These are phyloP conservation scores for Dictyostelium citrinum DNA, from an alignment of 78 protist genomes.

Conservation along the genomic window DNA sequence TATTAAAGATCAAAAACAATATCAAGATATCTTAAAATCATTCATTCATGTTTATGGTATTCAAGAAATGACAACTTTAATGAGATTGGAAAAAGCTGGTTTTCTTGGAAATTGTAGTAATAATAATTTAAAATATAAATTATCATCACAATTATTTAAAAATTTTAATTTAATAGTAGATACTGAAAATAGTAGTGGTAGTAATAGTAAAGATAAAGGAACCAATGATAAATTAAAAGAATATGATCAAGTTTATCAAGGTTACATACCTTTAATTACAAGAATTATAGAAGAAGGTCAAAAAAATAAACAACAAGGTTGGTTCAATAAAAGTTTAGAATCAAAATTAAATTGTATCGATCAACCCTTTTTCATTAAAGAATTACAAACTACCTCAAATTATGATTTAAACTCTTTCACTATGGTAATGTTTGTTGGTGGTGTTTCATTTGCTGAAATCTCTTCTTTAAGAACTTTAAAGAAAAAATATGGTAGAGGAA, in stretches of 20 bases:
- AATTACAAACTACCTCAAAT: neutral
- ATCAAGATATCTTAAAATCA: neutral
- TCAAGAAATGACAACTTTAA: neutral
- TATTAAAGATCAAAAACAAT: neutral
- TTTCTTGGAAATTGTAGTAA: neutral
- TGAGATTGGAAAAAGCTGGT: constrained; percentile 3
- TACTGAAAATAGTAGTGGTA: neutral
- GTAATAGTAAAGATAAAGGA: no score
- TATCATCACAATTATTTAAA: neutral
- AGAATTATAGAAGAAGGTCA: constrained; percentile 1
- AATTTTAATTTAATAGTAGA: neutral
- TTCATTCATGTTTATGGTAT: neutral
- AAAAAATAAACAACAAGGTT: neutral
- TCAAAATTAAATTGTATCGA: neutral
- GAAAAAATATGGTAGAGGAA: neutral
- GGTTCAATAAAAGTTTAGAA: neutral
- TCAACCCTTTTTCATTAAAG: neutral
- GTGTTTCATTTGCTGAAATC: neutral
- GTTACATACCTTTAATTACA: constrained; percentile 2
- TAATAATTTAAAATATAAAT: neutral
- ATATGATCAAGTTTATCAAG: neutral
- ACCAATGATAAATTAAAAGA: neutral
- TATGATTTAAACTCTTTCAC: neutral
- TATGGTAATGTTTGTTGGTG: neutral
- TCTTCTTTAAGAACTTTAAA: neutral